phyloP scores from a whole-genome alignment of 2,329 filamentous ascomycete genomes.

The Fusarium mangiferae region DNA sequence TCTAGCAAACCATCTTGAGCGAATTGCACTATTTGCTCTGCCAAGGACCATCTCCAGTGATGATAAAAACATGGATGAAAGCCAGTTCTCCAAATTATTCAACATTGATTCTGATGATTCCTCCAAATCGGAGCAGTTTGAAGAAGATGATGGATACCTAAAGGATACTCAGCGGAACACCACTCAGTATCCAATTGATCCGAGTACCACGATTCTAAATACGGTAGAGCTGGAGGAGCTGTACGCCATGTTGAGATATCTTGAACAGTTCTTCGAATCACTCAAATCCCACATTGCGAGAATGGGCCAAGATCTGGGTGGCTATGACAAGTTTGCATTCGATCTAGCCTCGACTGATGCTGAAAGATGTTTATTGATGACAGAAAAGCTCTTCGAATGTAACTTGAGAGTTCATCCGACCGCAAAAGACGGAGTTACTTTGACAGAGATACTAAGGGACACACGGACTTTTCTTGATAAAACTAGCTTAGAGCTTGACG shows the following conservation, averaged over 20 bases:
- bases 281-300: too few species aligned
- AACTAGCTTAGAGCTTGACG: fast-evolving
- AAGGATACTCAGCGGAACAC: too few species aligned
- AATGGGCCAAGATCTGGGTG: not conserved
- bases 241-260: too few species aligned
- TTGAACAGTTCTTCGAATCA: too few species aligned
- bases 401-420: fast-evolving
- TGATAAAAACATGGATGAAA: fast-evolving
- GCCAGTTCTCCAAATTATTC: fast-evolving
- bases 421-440: fast-evolving
- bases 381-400: fast-evolving
- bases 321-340: fast-evolving
- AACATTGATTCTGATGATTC: not conserved
- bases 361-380: not conserved
- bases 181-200: too few species aligned
- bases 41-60: fast-evolving
- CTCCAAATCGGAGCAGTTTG: fast-evolving
- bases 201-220: too few species aligned
- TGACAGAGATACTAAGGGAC: not conserved
- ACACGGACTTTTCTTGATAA: fast-evolving
- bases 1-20: not conserved
- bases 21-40: not conserved
- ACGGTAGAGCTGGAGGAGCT: too few species aligned
- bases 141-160: not conserved
- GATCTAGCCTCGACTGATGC: fast-evolving